A percentile compares a stretch with the other conserved stretches of the same genome.
phyloP scores from a whole-genome alignment of 2,329 filamentous ascomycete species.

The Aspergillus pseudoviridinutans region DNA sequence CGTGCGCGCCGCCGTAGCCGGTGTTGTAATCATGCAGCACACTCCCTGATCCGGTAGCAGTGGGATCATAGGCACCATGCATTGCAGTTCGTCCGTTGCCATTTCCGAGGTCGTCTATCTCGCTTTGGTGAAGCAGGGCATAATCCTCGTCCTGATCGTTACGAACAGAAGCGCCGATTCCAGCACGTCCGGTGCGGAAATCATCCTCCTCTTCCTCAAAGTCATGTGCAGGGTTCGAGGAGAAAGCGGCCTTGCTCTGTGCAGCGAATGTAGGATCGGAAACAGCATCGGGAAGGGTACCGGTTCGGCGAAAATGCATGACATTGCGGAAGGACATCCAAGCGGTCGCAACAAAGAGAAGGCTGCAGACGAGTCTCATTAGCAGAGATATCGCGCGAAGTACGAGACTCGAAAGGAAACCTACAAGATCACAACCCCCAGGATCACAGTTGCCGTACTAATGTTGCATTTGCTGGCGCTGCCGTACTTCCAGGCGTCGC shows the following conservation, averaged over 20 bases:
- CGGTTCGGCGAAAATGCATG: constrained; percentile 54
- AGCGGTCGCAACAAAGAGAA: constrained; percentile 53
- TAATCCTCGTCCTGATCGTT: constrained; percentile 49
- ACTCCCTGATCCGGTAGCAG: constrained; percentile 24
- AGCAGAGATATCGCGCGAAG: neutral
- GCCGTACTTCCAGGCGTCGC: constrained; percentile 54
- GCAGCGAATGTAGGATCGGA: constrained; percentile 47
- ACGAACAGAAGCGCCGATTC: constrained; percentile 39
- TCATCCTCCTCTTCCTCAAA: constrained; percentile 45
- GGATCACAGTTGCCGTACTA: constrained; percentile 52
- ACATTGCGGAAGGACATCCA: constrained; percentile 54
- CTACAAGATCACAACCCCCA: constrained; percentile 57
- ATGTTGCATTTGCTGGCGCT: constrained; percentile 53
- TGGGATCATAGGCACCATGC: constrained; percentile 40
- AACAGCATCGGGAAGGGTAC: constrained; percentile 47
- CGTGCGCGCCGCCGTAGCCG: constrained; percentile 40
- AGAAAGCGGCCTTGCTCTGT: constrained; percentile 47
- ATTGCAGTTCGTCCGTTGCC: constrained; percentile 32
- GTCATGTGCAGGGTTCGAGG: constrained; percentile 44
- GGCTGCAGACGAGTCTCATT: constrained; percentile 28
- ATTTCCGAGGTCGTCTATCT: constrained; percentile 41
- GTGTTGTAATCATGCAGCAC: constrained; percentile 41
- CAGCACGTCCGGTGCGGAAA: constrained; percentile 38
- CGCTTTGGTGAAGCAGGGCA: constrained; percentile 47
- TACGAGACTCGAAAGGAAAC: constrained; percentile 15